These are phyloP conservation scores for Phytophthora fragariae DNA, from an alignment of 352 stramenopile species.

Conservation along the genomic window DNA sequence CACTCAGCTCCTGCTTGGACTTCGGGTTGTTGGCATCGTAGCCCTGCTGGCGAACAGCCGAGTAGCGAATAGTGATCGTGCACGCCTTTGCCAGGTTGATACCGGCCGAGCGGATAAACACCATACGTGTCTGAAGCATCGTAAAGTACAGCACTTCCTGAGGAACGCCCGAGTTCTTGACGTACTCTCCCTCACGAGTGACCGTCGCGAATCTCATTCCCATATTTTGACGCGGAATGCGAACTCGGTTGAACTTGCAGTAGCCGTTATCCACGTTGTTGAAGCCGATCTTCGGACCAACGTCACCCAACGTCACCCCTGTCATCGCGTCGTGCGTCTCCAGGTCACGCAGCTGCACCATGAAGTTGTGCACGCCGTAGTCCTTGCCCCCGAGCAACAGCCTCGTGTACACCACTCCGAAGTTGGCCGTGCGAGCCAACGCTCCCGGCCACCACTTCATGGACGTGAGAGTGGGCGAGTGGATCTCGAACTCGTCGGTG, in stretches of 20 bases:
- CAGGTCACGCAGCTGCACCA: slow-evolving; percentile 94
- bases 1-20: slow-evolving; percentile 77
- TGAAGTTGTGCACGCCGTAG: slow-evolving; percentile 97
- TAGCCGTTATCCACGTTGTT: slow-evolving; percentile 84
- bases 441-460: slow-evolving; percentile 98
- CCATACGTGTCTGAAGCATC: slow-evolving; percentile 82
- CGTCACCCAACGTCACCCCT: slow-evolving; percentile 68
- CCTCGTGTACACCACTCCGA: slow-evolving; percentile 85
- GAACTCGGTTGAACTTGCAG: slow-evolving; percentile 64
- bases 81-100: slow-evolving; percentile 83
- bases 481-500: slow-evolving; percentile 93
- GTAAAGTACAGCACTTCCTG: slow-evolving; percentile 81
- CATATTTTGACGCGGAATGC: slow-evolving; percentile 74
- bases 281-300: slow-evolving; percentile 78
- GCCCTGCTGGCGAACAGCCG: slow-evolving; percentile 91
- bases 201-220: slow-evolving; percentile 71
- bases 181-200: slow-evolving; percentile 65
- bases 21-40: slow-evolving; percentile 64
- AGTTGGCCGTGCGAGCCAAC: slow-evolving; percentile 95
- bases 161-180: slow-evolving; percentile 55
- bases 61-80: slow-evolving; percentile 96
- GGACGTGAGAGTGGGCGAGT: slow-evolving; percentile 95
- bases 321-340: slow-evolving; percentile 68
- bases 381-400: slow-evolving; percentile 86
- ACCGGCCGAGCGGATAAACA: slow-evolving; percentile 59